Conservation (phyloP, 1,139 yeast genomes). For the Pichia sp. region DNA sequence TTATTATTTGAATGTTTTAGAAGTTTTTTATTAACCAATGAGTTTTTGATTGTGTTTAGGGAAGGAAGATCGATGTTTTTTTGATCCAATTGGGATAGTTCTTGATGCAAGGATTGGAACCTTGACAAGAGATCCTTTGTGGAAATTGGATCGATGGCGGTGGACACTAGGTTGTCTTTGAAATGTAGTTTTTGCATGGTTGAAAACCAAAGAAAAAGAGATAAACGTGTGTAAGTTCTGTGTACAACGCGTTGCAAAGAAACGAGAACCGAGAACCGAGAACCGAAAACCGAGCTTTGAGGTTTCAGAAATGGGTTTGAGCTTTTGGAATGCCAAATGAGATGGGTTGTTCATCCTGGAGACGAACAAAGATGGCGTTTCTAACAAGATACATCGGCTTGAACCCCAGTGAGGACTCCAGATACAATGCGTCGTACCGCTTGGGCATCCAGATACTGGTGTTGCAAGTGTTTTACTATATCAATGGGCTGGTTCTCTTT, state of each 20-base stretch:
- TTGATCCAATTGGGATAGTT: conserved; percentile 56
- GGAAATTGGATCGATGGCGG: conserved; percentile 48
- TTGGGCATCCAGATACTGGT: conserved; percentile 51
- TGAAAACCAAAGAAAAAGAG: too few relatives aligned
- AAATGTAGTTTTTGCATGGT: conserved; percentile 2
- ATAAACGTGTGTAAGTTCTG: neutral
- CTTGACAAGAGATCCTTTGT: conserved; percentile 51
- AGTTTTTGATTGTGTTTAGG: conserved; percentile 41
- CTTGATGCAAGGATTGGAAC: conserved; percentile 44
- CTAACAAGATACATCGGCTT: neutral
- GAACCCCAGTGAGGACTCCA: neutral
- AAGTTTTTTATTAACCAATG: conserved; percentile 53
- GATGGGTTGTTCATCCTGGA: too few relatives aligned
- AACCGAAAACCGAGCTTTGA: too few relatives aligned
- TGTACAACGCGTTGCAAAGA: too few relatives aligned
- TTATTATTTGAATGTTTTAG: conserved; percentile 60
- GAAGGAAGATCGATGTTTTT: conserved; percentile 37
- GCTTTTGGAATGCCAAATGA: too few relatives aligned
- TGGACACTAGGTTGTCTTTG: conserved; percentile 36
- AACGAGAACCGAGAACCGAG: too few relatives aligned
- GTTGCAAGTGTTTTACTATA: conserved; percentile 60
- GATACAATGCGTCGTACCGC: conserved; percentile 29
- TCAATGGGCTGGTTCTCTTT: conserved; percentile 53
- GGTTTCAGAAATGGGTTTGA: too few relatives aligned
- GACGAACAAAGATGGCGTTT: too few relatives aligned